Base-by-base conservation (phyloP, 371 early-diverging fungal genomes). In the Basidiobolus meristosporus region DNA sequence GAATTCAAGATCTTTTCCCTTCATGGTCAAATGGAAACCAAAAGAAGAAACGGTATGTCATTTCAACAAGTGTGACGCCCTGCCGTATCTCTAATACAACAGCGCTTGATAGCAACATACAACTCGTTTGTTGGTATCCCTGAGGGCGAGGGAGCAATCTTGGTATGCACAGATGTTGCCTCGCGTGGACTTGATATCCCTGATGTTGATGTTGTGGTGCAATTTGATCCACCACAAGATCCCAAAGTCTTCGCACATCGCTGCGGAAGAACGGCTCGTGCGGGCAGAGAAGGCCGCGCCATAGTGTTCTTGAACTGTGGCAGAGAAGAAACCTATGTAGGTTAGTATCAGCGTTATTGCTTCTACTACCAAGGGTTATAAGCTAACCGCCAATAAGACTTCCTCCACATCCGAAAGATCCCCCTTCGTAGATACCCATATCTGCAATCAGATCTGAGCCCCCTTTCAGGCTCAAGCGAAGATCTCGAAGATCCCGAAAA, bases 181-280 rank as follows among this genome's bases (percentile, higher is more conserved):
- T 87, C 98, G 0, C 77, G 99, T 40, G 99, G 99, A 7, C 53
- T 99, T 26, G 99, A 99, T 65, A 79, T 99, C 39, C 86, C 93
- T 1, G 85, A 91, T 59, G 87, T 98, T 2, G 98, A 97, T 45
- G 73, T 70, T 50, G 91, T 99, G 3, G 67, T 98, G 20, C 98
- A 99, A 52, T 77, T 81, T 36, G 97, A 96, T 42, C 79, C 95
- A 16, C 97, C 98, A 1, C 87, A 86, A 42, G 98, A 98, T 43
- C 92, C 95, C 7, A 88, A 88, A 54, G 79, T 76, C 10, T 96
- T 98, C 54, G 68, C 90, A 0, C 99, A 99, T 65, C 70, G 99
- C n/a, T 93, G 92, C 53, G 99, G 99, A 5, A 70, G 99, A 44
- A 91, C 98, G 0, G 99, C 90, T 4, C 65, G 99, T 36, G 78